phyloP scores from a whole-genome alignment of 441 rosid genomes.

The Biscutella auriculata region DNA sequence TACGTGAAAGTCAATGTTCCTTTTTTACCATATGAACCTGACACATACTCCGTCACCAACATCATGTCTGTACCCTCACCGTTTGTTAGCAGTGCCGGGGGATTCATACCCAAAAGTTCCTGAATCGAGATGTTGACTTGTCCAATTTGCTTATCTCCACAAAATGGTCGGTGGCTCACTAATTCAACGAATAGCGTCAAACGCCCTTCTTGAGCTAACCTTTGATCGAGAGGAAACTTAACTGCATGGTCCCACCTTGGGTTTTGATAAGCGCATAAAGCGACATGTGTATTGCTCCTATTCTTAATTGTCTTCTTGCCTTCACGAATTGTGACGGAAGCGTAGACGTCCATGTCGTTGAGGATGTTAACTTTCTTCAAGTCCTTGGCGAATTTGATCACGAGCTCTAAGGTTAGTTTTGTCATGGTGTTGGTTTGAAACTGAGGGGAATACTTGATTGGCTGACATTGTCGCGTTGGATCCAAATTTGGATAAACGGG shows the following conservation, averaged over 20 bases:
- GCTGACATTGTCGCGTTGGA: slow-evolving; percentile 3
- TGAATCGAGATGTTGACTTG: slow-evolving; percentile 46
- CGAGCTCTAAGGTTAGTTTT: slow-evolving; percentile 28
- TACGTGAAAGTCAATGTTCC: slow-evolving; percentile 18
- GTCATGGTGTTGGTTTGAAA: slow-evolving; percentile 2
- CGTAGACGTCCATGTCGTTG: slow-evolving; percentile 55
- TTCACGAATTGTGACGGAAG: slow-evolving; percentile 34
- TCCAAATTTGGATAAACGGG: slow-evolving; percentile 12
- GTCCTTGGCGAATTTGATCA: slow-evolving; percentile 36
- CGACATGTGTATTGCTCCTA: slow-evolving; percentile 32
- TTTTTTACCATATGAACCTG: slow-evolving; percentile 17
- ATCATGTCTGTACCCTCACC: slow-evolving; percentile 6
- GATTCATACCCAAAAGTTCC: slow-evolving; percentile 31
- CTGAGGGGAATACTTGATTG: slow-evolving; percentile 4
- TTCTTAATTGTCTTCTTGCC: slow-evolving; percentile 19
- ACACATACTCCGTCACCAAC: slow-evolving; percentile 13
- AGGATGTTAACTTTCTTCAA: slow-evolving; percentile 41
- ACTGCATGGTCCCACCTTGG: slow-evolving; percentile 54
- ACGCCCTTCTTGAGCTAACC: slow-evolving; percentile 33
- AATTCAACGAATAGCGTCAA: slow-evolving; percentile 37
- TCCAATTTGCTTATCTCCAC: slow-evolving; percentile 55
- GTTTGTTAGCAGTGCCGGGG: not conserved
- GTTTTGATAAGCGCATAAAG: slow-evolving; percentile 30
- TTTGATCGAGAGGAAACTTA: slow-evolving; percentile 39
- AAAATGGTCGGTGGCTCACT: slow-evolving; percentile 43